Evolutionary conservation across 805 yeast species (phyloP).

Genomic region (Candida dendrica): DNA sequence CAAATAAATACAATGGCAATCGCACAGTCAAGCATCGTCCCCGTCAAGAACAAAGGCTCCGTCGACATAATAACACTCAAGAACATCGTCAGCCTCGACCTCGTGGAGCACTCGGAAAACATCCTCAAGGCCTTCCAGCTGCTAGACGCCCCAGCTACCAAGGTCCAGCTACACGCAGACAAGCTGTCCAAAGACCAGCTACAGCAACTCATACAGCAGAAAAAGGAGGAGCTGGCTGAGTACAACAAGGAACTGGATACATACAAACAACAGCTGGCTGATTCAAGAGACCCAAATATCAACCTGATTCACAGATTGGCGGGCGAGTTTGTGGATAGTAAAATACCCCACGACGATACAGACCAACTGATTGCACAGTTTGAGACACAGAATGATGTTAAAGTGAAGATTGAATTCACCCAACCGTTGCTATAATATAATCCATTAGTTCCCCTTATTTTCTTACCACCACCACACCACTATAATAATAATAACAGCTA

Average conservation of each 20-base stretch:
- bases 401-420: slow-evolving; percentile 5
- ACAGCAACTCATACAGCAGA: slow-evolving; percentile 4
- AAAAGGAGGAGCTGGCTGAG: slow-evolving; percentile 3
- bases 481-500: too few species aligned
- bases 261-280: slow-evolving; percentile 3
- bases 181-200: slow-evolving; percentile 6
- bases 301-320: slow-evolving; percentile 11
- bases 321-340: slow-evolving; percentile 12
- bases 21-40: slow-evolving; percentile 13
- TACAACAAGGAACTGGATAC: slow-evolving; percentile 5
- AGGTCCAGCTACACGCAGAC: background rate
- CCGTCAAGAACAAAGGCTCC: slow-evolving; percentile 7
- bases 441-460: too few species aligned
- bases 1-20: slow-evolving; percentile 17
- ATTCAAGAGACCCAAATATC: slow-evolving; percentile 1
- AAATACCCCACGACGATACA: slow-evolving; percentile 8
- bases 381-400: slow-evolving; percentile 11
- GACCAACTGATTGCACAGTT: slow-evolving; percentile 8
- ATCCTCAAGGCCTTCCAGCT: slow-evolving; percentile 14
- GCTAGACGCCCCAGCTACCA: slow-evolving; percentile 8
- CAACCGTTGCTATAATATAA: background rate
- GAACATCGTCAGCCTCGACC: slow-evolving; percentile 19
- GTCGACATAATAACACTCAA: slow-evolving; percentile 20
- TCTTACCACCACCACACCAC: background rate
- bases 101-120: slow-evolving; percentile 18